These are phyloP conservation scores for Zymoseptoria ardabiliae DNA, from an alignment of 2,329 filamentous ascomycete species.

Conservation along the genomic window DNA sequence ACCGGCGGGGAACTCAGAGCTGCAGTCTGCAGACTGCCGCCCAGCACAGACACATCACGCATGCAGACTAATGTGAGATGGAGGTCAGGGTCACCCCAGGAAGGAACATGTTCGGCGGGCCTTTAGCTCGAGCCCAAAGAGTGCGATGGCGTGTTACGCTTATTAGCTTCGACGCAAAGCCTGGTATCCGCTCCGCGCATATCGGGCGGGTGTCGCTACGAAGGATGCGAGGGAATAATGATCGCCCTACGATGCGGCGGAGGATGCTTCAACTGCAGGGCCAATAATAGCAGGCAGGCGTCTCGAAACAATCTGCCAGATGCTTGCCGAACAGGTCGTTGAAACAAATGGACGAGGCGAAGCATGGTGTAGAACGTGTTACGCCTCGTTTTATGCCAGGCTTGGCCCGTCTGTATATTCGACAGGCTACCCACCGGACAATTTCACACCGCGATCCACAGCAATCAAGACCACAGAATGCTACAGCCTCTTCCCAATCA, in stretches of 20 bases:
- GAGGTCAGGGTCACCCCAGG: not conserved
- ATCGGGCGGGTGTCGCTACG: not conserved
- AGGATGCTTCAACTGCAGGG: not conserved
- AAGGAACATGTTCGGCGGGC: not conserved
- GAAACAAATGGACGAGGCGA: not conserved
- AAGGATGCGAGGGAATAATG: not conserved
- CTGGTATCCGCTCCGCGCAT: not conserved
- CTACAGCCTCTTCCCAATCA: not conserved
- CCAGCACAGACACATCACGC: not conserved
- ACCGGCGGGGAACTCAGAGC: not conserved
- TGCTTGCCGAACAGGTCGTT: not conserved
- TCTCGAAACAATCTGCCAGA: not conserved
- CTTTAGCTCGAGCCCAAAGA: not conserved
- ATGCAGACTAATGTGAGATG: not conserved
- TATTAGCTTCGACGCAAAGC: not conserved
- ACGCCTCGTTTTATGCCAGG: not conserved
- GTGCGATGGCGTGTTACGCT: not conserved
- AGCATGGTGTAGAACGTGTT: not conserved
- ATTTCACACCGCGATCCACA: not conserved
- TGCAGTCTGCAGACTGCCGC: not conserved
- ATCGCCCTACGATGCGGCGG: not conserved
- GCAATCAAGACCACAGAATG: not conserved
- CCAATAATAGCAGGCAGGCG: not conserved
- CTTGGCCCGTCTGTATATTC: not conserved
- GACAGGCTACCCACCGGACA: not conserved